A percentile compares a stretch with the other conserved stretches of the same genome.
These are phyloP conservation scores for Tricholoma bakamatsutake DNA, from an alignment of 768 basidiomycete species.

Conservation along the genomic window DNA sequence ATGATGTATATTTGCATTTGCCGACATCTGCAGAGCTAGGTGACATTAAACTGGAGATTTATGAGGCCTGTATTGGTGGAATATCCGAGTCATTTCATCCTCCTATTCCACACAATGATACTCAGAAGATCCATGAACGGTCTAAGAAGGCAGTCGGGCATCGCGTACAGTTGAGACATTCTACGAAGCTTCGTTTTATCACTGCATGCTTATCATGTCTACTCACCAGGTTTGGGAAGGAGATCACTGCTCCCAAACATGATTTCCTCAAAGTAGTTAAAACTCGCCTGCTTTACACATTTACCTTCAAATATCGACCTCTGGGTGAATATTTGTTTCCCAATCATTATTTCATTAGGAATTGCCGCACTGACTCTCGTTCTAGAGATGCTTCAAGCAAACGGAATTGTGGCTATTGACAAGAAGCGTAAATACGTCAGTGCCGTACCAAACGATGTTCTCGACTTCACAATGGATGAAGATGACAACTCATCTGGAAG, in stretches of 20 bases:
- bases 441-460: background rate
- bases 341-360: no score
- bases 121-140: constrained; percentile 2
- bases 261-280: no score
- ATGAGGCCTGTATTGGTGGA: background rate
- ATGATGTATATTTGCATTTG: constrained; percentile 12
- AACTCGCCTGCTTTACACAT: background rate
- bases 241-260: background rate
- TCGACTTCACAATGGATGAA: background rate
- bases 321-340: background rate
- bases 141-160: constrained; percentile 1
- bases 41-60: constrained; percentile 11
- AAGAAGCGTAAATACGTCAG: background rate
- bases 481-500: background rate
- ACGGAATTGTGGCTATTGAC: background rate
- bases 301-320: constrained; percentile 3
- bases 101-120: background rate
- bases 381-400: background rate
- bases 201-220: no score
- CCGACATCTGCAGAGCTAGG: constrained; percentile 6
- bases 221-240: background rate
- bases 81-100: no score
- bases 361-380: no score
- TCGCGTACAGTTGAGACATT: background rate
- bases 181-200: background rate